Evolutionary conservation across 495 filamentous ascomycete genomes (phyloP), one percentile per base, ranked within the genome.

Genomic region (Astrothelium subdiscretum): DNA sequence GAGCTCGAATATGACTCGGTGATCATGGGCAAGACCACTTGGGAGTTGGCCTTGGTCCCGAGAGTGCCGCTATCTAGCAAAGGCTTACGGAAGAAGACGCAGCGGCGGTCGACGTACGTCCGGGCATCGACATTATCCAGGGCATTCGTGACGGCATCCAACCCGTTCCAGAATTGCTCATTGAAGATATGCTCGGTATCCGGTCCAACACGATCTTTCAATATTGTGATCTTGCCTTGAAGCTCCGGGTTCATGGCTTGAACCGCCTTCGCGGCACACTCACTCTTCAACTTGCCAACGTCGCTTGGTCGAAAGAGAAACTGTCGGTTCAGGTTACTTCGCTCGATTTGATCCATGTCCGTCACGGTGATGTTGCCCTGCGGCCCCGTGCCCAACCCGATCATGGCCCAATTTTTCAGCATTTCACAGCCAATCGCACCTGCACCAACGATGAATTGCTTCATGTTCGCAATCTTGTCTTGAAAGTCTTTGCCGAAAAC

Each of bases 331-430:
- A 99, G 82, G 72, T 99, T 99, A 79, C 92, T 97, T 82, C 92
- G 95, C 78, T 99, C 95, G 65, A 99, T 99, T 63, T 89, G 88
- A 67, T 99, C 95, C 87, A 95, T 97, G 71, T 99, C 95, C 15
- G 95, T 96, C 27, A 97, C 88, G 26, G 72, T 88, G 70, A 99
- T 92, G 69, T 87, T 87, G 65, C 95, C 95, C 32, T 91, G 82
- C 26, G 88, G 88, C 35, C 95, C 95, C 43, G 89, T 89, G 43
- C 86, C 92, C 58, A 99, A 79, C 63, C 95, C 95, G 68, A 97
- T 95, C 91, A 97, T 92, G 29, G 95, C 94, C 94, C 95, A 99
- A 73, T 97, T 97, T 82, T 99, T 99, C 61, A 99, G 79, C 83
- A 97, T 99, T 71, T 99, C 95, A 70, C 95, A 99, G 32, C 95